Base-by-base conservation (phyloP, 345 rosid species). In the Acer campestre region DNA sequence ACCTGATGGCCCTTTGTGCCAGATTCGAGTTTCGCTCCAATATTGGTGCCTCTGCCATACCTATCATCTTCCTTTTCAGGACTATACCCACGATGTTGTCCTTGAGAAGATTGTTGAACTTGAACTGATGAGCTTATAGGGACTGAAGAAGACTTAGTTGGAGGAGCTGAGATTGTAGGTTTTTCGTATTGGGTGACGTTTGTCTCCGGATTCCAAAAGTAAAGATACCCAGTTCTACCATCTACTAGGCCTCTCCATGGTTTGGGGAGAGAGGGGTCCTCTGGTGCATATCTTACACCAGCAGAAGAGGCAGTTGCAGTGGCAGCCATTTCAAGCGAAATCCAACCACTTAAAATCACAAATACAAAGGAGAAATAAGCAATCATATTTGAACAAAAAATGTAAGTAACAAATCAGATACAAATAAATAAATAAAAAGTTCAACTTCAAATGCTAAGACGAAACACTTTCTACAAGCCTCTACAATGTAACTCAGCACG, bases 171-270 rank as follows among this genome's bases (percentile, higher is more conserved):
- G 31, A 27, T 35, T 11, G 80, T 22, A 56, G 99, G 99, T 83
- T 86, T 89, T 83, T 96, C 97, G 51, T 96, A 96, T 78, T 96
- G 99, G 23, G 98, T 96, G 67, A 90, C 94, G 79, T 96, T 96
- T 53, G 99, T 96, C 82, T 89, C 97, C 0, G 99, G 98, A 83
- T 96, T 96, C 99, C 99, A 96, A 83, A 84, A 94, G 87, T 96
- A 96, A 53, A 94, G 87, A 81, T 88, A 96, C 6, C 98, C 98
- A 16, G 98, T 96, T 74, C 87, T 83, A 11, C 97, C 97, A 87
- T 96, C 98, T 65, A 96, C 97, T 23, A 96, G 88, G 2, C 99
- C 98, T 81, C 82, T 94, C 99, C 99, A 96, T 9, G 99, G 99
- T 77, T 92, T 91, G 18, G 99, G 99, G 23, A 96, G 98, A 9